phyloP scores from a whole-genome alignment of 2,329 filamentous ascomycete genomes.

The Mycosphaerella sp. region DNA sequence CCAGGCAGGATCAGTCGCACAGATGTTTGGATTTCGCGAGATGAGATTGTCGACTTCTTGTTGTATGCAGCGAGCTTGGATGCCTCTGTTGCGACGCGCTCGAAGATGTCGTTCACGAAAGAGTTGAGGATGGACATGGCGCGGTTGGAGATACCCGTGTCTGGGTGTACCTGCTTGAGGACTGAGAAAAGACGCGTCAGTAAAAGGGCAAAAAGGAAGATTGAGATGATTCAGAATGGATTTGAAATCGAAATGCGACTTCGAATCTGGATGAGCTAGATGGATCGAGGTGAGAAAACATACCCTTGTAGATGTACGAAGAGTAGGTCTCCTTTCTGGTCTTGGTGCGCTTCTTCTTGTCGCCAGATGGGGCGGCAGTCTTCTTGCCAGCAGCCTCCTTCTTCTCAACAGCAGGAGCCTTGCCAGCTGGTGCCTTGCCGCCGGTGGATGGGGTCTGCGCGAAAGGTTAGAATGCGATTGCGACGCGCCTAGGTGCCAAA shows the following conservation, averaged over 20 bases:
- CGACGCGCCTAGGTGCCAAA: conserved; percentile 9
- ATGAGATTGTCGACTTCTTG: conserved; percentile 99
- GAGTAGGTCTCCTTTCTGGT: conserved; percentile 99
- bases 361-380: conserved; percentile 81
- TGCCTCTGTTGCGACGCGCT: conserved; percentile 96
- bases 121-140: conserved; percentile 99
- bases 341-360: conserved; percentile 99
- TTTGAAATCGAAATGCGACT: conserved; percentile 20
- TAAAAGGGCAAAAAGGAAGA: conserved; percentile 7
- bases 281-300: conserved; percentile 30
- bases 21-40: conserved; percentile 98
- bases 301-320: conserved; percentile 99
- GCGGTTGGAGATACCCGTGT: conserved; percentile 99
- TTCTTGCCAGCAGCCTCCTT: conserved; percentile 99
- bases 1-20: conserved; percentile 96
- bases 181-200: conserved; percentile 54
- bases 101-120: conserved; percentile 99
- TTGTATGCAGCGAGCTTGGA: conserved; percentile 99
- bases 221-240: conserved; percentile 14
- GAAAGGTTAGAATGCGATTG: conserved; percentile 21
- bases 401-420: conserved; percentile 87
- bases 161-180: conserved; percentile 99
- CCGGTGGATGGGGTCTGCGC: conserved; percentile 74
- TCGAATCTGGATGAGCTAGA: conserved; percentile 14
- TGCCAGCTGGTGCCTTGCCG: conserved; percentile 81